Conservation (phyloP, 192 early-diverging fungal species). For the Backusella tuberculispora region DNA sequence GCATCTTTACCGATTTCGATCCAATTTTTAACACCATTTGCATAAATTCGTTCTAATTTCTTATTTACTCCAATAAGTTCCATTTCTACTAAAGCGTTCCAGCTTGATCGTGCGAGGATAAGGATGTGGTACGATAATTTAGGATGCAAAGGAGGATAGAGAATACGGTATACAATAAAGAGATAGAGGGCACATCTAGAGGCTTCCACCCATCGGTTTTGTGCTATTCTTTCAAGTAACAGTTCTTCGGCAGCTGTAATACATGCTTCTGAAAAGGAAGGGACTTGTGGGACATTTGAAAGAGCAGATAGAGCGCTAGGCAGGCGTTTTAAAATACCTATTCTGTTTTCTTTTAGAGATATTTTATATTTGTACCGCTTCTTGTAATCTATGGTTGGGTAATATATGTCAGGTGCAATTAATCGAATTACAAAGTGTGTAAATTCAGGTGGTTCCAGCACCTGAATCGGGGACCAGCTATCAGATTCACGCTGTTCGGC, state of each 20-base stretch:
- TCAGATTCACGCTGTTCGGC: background rate
- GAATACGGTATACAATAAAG: conserved; percentile 30
- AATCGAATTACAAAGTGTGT: conserved; percentile 26
- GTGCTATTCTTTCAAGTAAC: conserved; percentile 14
- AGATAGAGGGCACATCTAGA: conserved; percentile 24
- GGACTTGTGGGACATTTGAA: background rate
- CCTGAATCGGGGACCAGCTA: background rate
- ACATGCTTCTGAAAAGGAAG: background rate
- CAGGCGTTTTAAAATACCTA: background rate
- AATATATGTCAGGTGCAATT: conserved; percentile 21
- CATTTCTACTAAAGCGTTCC: conserved; percentile 40
- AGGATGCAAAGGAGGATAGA: conserved; percentile 37
- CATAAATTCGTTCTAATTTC: conserved; percentile 33
- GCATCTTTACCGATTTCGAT: conserved; percentile 31
- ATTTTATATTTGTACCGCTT: conserved; percentile 6
- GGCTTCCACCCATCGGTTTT: conserved; percentile 28
- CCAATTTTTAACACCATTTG: conserved; percentile 33
- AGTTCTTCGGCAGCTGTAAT: conserved; percentile 14
- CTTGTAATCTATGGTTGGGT: background rate
- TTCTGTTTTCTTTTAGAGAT: background rate
- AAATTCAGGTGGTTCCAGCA: conserved; percentile 28
- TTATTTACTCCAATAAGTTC: conserved; percentile 37
- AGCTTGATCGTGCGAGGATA: conserved; percentile 29
- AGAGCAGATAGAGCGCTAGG: background rate
- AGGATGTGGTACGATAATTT: conserved; percentile 25